These are phyloP conservation scores for Ziziphus jujuba DNA, from an alignment of 306 rosid genomes.

Conservation along the genomic window DNA sequence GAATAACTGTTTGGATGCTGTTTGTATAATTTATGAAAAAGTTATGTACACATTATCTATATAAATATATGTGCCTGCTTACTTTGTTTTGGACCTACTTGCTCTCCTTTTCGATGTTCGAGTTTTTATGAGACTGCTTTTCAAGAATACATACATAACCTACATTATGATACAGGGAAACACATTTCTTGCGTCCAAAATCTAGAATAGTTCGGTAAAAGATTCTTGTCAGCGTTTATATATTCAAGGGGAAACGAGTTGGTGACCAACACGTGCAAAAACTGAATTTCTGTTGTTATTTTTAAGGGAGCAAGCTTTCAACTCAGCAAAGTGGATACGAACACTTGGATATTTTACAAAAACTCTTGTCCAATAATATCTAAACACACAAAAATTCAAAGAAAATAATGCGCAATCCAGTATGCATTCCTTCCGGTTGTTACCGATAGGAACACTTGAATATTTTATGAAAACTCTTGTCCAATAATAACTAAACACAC, in stretches of 20 bases:
- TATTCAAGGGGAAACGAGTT: background rate
- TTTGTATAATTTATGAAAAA: slow-evolving; percentile 27
- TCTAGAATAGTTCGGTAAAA: too few relatives aligned
- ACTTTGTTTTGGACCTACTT: slow-evolving; percentile 4
- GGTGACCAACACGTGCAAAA: background rate
- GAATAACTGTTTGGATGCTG: background rate
- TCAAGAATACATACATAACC: too few relatives aligned
- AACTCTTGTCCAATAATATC: slow-evolving; percentile 7
- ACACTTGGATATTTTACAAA: slow-evolving; percentile 19
- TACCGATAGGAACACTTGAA: too few relatives aligned
- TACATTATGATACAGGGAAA: too few relatives aligned
- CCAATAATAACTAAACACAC: slow-evolving; percentile 16
- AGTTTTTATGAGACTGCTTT: too few relatives aligned
- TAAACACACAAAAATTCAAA: slow-evolving; percentile 26
- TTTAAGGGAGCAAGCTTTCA: background rate
- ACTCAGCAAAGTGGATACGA: slow-evolving; percentile 9
- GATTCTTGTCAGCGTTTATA: too few relatives aligned
- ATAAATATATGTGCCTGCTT: background rate
- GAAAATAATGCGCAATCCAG: slow-evolving; percentile 22
- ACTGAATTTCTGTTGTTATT: background rate
- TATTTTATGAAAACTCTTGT: slow-evolving; percentile 9
- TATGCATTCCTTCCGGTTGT: slow-evolving; percentile 32
- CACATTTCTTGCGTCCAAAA: too few relatives aligned
- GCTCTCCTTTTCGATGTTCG: background rate
- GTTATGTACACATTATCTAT: slow-evolving; percentile 3